Conservation (phyloP, 1,284 basidiomycete genomes). For the Malassezia yamatoensis region DNA sequence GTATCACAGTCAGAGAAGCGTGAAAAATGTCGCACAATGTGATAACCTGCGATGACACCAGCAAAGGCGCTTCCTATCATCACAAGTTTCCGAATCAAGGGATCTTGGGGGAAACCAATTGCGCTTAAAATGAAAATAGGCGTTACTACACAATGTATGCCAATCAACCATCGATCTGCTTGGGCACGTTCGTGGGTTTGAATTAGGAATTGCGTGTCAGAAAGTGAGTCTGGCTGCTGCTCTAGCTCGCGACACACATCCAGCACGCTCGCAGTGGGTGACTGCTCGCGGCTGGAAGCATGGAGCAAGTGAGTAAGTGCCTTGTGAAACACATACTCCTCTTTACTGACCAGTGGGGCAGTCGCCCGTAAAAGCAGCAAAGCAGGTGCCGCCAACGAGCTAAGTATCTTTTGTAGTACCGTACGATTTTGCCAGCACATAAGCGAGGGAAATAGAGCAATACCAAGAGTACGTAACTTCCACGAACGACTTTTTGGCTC, state of each 20-base stretch:
- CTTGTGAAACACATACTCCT: conserved; percentile 10
- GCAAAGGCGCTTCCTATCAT: conserved; percentile 13
- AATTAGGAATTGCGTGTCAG: neutral
- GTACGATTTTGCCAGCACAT: conserved; percentile 66
- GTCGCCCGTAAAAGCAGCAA: conserved; percentile 77
- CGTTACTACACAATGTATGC: conserved; percentile 28
- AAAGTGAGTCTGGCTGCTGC: neutral
- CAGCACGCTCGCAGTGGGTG: conserved; percentile 4
- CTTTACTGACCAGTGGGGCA: conserved; percentile 47
- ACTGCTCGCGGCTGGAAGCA: conserved; percentile 7
- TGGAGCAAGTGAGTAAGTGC: conserved; percentile 24
- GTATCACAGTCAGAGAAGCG: conserved; percentile 17
- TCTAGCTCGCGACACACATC: conserved; percentile 9
- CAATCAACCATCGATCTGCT: conserved; percentile 34
- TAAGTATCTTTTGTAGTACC: conserved; percentile 61
- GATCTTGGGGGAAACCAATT: conserved; percentile 20
- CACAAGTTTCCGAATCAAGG: conserved; percentile 9
- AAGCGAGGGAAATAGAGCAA: conserved; percentile 71
- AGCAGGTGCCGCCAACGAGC: conserved; percentile 73
- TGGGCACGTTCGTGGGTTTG: conserved; percentile 17
- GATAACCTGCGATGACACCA: conserved; percentile 7
- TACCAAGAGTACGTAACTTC: neutral
- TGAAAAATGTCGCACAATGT: conserved; percentile 19
- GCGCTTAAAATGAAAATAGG: conserved; percentile 36
- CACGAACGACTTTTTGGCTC: neutral